These are phyloP conservation scores for Pestalotiopsis sp. DNA, from an alignment of 2,329 filamentous ascomycete species.

Conservation along the genomic window DNA sequence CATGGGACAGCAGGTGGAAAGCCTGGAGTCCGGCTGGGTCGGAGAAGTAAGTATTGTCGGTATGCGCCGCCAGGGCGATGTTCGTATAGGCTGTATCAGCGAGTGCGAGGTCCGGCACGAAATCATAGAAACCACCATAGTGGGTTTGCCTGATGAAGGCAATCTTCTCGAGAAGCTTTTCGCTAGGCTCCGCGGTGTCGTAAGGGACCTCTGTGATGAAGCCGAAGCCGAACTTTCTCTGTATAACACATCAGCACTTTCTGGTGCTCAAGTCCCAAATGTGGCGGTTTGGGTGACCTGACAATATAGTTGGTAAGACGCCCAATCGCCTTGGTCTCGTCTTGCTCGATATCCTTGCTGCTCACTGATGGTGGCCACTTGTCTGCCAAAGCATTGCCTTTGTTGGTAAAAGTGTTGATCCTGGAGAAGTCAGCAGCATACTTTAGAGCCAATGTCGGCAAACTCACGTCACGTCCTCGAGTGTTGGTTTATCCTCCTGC, in stretches of 20 bases:
- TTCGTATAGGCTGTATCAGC: constrained; percentile 94
- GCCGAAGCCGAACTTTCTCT: constrained; percentile 75
- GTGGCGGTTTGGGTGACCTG: constrained; percentile 11
- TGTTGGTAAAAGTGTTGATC: constrained; percentile 28
- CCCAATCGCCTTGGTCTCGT: constrained; percentile 56
- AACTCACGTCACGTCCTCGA: constrained; percentile 37
- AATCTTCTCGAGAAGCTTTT: constrained; percentile 77
- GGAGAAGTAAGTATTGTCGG: constrained; percentile 94
- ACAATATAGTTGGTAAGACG: constrained; percentile 67
- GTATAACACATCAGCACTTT: constrained; percentile 13
- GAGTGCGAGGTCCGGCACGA: constrained; percentile 83
- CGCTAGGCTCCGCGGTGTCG: constrained; percentile 68
- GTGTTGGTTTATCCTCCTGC: constrained; percentile 30
- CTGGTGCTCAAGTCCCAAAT: not conserved
- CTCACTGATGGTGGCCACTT: constrained; percentile 57
- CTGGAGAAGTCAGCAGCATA: constrained; percentile 16
- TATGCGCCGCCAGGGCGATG: constrained; percentile 80
- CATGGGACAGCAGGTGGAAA: constrained; percentile 86
- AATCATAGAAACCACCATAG: constrained; percentile 82
- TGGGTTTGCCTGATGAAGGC: constrained; percentile 88
- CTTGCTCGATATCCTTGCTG: constrained; percentile 63
- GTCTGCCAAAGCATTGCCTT: constrained; percentile 35
- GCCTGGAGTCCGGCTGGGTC: constrained; percentile 90
- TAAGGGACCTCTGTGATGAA: constrained; percentile 73
- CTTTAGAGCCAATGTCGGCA: not conserved